Conservation (phyloP, 352 stramenopile genomes). For the Pythium scleroteichum region DNA sequence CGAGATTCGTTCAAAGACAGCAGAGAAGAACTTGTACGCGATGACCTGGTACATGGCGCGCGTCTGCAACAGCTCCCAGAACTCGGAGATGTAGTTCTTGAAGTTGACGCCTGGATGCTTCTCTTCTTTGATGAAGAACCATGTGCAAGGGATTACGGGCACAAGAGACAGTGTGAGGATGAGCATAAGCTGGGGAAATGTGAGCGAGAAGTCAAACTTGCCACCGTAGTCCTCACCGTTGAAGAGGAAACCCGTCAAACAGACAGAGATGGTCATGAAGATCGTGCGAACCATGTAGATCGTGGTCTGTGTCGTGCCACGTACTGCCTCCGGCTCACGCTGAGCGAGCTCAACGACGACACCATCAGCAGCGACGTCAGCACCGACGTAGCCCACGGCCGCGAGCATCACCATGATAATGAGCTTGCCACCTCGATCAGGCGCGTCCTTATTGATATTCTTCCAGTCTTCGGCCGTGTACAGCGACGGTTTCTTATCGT, state of each 20-base stretch:
- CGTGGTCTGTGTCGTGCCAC: conserved; percentile 47
- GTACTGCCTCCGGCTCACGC: conserved; percentile 48
- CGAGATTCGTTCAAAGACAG: background rate
- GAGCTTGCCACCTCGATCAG: conserved; percentile 28
- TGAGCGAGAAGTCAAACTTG: conserved; percentile 48
- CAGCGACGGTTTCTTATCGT: conserved; percentile 9
- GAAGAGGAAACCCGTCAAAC: conserved; percentile 48
- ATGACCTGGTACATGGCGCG: conserved; percentile 10
- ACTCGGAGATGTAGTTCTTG: conserved; percentile 19
- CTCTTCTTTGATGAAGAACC: conserved; percentile 26
- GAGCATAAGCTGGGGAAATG: conserved; percentile 44
- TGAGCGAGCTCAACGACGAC: conserved; percentile 59
- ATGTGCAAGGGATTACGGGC: conserved; percentile 18
- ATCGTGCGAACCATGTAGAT: conserved; percentile 53
- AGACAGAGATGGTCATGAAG: conserved; percentile 39
- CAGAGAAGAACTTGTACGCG: too few species aligned
- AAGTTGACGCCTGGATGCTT: conserved; percentile 11
- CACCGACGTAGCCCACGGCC: conserved; percentile 48
- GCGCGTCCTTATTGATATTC: conserved; percentile 40
- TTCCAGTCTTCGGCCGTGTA: conserved; percentile 31
- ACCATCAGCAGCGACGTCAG: conserved; percentile 51
- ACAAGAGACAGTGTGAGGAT: conserved; percentile 35
- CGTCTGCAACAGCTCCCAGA: conserved; percentile 19
- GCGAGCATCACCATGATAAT: conserved; percentile 61
- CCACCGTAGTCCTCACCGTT: conserved; percentile 54